A percentile compares a stretch with the other conserved stretches of the same genome.
phyloP scores from a whole-genome alignment of 176 grass and related monocot species.

The Eragrostis curvula region DNA sequence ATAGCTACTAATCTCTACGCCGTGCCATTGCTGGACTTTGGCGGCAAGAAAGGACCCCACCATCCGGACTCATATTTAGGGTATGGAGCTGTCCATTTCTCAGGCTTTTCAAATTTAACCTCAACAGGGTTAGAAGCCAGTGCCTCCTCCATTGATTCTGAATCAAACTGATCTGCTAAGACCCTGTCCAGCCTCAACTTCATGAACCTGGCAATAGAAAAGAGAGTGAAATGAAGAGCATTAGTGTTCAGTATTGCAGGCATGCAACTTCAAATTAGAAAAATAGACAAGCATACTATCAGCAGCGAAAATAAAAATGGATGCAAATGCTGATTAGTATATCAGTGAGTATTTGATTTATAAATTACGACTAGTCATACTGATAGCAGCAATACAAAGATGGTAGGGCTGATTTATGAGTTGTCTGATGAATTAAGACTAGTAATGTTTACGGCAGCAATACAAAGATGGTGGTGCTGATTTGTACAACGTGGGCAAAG shows the following conservation, averaged over 20 bases:
- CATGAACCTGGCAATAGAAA: slow-evolving; percentile 71
- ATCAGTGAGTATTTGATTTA: neutral
- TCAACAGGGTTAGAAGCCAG: slow-evolving; percentile 71
- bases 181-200: slow-evolving; percentile 89
- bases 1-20: slow-evolving; percentile 46
- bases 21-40: slow-evolving; percentile 53
- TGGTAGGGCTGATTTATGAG: neutral
- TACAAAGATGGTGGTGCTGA: neutral
- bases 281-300: neutral
- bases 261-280: slow-evolving; percentile 13
- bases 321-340: neutral
- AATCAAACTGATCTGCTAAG: slow-evolving; percentile 72
- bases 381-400: slow-evolving; percentile 6
- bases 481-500: neutral
- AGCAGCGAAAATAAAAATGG: neutral
- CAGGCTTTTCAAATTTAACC: slow-evolving; percentile 77
- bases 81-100: slow-evolving; percentile 90
- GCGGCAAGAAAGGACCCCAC: slow-evolving; percentile 90
- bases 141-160: slow-evolving; percentile 71
- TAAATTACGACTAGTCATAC: neutral
- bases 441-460: slow-evolving; percentile 11
- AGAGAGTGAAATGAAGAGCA: slow-evolving; percentile 14
- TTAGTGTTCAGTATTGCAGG: slow-evolving; percentile 13
- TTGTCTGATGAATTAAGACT: slow-evolving; percentile 8
- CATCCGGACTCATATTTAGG: slow-evolving; percentile 91